Base-by-base conservation (phyloP, 148 eudicot species). In the Simmondsia chinensis region DNA sequence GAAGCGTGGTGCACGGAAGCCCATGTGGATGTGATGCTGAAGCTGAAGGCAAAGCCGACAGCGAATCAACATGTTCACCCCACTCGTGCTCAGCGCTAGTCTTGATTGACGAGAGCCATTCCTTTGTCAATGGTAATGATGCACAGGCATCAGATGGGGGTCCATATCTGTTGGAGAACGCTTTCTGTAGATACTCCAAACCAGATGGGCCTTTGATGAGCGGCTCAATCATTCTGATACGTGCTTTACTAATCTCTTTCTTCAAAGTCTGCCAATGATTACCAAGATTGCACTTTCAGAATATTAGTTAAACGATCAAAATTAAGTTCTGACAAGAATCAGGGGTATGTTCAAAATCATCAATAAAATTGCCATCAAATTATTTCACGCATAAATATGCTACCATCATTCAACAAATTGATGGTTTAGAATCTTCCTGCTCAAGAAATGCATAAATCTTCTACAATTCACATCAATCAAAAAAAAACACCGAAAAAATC, bases 241-340 rank as follows among this genome's bases (percentile, higher is more conserved):
- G 95, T 28, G 94, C 81, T 57, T 52, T 79, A 66, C 94, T 85
- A 8, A 91, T 82, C 69, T 91, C 95, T 63, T 55, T 73, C 65
- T 91, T 91, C 16, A 85, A 66, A 20, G 27, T 63, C 97, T 91
- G 74, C 17, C 18, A 10, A 13, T 7, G 30, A 56, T 26, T 17
- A 45, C n/a, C n/a, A n/a, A n/a, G 9, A 27, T 24, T 2, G 4
- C 2, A 18, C 1, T 20, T 17, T 17, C 16, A 33, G 49, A 21
- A 29, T 25, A 8, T 16, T 33, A 12, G 4, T 14, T 19, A 14
- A 23, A 9, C 12, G 31, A 36, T 31, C 15, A 50, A 6, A 19
- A 12, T 17, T 4, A 3, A 33, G n/a, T n/a, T n/a, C n/a, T n/a
- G n/a, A n/a, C n/a, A n/a, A n/a, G n/a, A n/a, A n/a, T n/a, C n/a